Base-by-base conservation (phyloP, 306 rosid genomes). In the Myrica gale region DNA sequence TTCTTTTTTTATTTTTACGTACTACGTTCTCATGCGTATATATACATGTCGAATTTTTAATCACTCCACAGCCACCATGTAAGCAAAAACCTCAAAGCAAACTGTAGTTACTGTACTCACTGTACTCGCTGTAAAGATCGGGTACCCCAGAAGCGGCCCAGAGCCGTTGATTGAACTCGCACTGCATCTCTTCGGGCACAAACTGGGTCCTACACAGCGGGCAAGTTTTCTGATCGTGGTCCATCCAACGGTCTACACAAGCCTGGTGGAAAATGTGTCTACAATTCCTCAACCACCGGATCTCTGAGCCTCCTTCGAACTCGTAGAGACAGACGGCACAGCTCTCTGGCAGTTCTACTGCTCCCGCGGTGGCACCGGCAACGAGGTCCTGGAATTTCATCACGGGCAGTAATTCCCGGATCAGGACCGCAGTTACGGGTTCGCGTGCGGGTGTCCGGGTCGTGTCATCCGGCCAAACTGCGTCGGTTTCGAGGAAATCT, bases 221-320 rank as follows among this genome's bases (percentile, higher is more conserved):
- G 44, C 98, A 93, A 4, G 97, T 91, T 19, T 84, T 90, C 85
- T 91, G 98, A 72, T 93, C 97, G 17, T 87, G 98, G 71, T 93
- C 96, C 85, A 93, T 87, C 98, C 98, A 93, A 78, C 98, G 91
- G 89, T 93, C 98, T 72, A 93, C 71, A 76, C 98, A 93, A 7
- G 83, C 76, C 71, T 89, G 66, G 79, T 93, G 98, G 80, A 93
- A 93, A 58, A 93, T 87, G 93, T 93, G 98, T 77, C 68, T 87
- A 61, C 98, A 93, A 75, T 93, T 93, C 69, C 87, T 78, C 83
- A 91, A 82, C 39, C 92, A 79, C 84, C 98, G 84, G 87, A 93
- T 86, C 78, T 91, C 98, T 7, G 88, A 97, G 72, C 78, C 90
- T 2, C 16, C 84, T 19, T 85, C 81, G 55, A 93, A 91, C 19